These are phyloP conservation scores for Henckelia pumila DNA, from an alignment of 257 asterid species.

Conservation along the genomic window DNA sequence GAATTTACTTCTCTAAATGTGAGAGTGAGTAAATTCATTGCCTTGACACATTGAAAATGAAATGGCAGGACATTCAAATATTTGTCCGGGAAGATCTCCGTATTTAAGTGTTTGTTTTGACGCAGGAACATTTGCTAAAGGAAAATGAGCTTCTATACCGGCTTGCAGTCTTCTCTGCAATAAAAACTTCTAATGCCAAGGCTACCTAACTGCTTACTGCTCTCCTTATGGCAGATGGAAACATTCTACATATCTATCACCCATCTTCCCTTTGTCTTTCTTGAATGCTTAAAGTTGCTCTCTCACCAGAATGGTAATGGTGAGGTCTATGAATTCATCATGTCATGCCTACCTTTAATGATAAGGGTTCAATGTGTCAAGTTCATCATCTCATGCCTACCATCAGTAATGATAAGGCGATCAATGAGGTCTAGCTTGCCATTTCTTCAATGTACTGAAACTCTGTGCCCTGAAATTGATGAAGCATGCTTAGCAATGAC, in stretches of 20 bases:
- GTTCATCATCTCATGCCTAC: slow-evolving; percentile 74
- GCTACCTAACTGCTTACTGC: slow-evolving; percentile 67
- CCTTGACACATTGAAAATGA: neutral
- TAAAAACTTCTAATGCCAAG: slow-evolving; percentile 61
- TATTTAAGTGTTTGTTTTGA: slow-evolving; percentile 76
- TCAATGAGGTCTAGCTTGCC: slow-evolving; percentile 75
- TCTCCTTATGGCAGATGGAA: slow-evolving; percentile 68
- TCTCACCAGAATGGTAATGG: slow-evolving; percentile 56
- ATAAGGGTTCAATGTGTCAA: slow-evolving; percentile 41
- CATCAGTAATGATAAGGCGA: slow-evolving; percentile 59
- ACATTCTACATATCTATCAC: slow-evolving; percentile 55
- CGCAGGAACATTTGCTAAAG: slow-evolving; percentile 77
- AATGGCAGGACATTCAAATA: slow-evolving; percentile 29
- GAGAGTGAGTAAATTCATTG: neutral
- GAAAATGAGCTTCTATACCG: slow-evolving; percentile 64
- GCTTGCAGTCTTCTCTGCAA: slow-evolving; percentile 66
- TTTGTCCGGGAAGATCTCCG: slow-evolving; percentile 33
- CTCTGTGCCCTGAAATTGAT: slow-evolving; percentile 70
- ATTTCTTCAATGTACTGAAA: slow-evolving; percentile 68
- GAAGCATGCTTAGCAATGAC: slow-evolving; percentile 82
- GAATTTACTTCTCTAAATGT: neutral
- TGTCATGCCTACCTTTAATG: slow-evolving; percentile 39
- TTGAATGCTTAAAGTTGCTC: slow-evolving; percentile 55
- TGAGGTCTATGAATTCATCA: slow-evolving; percentile 36
- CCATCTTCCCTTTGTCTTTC: slow-evolving; percentile 45